Conservation (phyloP, 768 basidiomycete genomes). For the Amanita rubescens region DNA sequence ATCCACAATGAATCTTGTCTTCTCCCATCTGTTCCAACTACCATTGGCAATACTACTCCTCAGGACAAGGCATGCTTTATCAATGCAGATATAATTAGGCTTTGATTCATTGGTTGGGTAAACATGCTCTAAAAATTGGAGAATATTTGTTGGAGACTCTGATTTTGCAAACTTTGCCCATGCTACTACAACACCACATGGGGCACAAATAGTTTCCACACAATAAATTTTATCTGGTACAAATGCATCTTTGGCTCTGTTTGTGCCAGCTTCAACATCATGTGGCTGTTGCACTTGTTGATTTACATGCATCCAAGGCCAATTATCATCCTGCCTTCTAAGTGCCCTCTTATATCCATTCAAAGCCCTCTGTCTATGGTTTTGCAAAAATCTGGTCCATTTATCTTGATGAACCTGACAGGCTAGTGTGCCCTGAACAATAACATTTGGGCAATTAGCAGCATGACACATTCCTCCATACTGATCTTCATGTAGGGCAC, state of each 20-base stretch:
- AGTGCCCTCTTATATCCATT: background rate
- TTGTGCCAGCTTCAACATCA: constrained; percentile 1
- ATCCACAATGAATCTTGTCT: constrained; percentile 2
- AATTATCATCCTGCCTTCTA: background rate
- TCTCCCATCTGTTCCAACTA: background rate
- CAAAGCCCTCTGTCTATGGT: background rate
- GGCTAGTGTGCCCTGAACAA: background rate
- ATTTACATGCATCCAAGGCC: background rate
- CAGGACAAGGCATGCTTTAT: background rate
- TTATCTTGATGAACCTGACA: background rate
- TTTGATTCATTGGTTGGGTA: background rate
- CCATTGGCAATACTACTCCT: constrained; percentile 9
- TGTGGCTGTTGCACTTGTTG: constrained; percentile 8
- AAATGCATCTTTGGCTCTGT: background rate
- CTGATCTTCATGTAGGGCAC: background rate
- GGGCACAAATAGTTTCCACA: background rate
- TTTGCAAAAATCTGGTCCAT: background rate
- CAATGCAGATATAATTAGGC: background rate
- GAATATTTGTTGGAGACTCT: constrained; percentile 19
- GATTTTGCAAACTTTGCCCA: constrained; percentile 13
- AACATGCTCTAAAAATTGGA: constrained; percentile 11
- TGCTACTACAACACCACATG: background rate
- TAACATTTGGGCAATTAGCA: background rate
- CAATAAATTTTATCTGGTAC: background rate
- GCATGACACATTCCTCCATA: background rate